These are phyloP conservation scores for Heritiera littoralis DNA, from an alignment of 345 rosid species.

Conservation along the genomic window DNA sequence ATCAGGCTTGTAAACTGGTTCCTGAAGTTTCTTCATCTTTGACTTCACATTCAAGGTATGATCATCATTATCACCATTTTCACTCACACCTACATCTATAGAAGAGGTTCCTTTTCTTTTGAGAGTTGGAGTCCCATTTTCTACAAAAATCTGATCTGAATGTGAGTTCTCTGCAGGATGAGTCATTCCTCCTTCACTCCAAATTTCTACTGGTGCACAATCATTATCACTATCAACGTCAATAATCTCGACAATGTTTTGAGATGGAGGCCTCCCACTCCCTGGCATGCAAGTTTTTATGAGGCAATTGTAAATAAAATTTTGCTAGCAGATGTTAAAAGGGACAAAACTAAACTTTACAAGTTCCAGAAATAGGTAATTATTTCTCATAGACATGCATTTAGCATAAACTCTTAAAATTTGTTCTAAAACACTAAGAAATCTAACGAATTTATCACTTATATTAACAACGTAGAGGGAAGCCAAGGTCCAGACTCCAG, in stretches of 20 bases:
- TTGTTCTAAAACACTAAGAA: slow-evolving; percentile 1
- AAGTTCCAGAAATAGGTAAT: too few species aligned
- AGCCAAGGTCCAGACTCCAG: not conserved
- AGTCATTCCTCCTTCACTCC: not conserved
- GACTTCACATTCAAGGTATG: not conserved
- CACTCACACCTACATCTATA: not conserved
- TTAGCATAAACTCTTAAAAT: slow-evolving; percentile 6
- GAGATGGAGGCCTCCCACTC: slow-evolving; percentile 6
- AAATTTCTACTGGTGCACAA: slow-evolving; percentile 10
- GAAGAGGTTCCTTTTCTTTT: slow-evolving; percentile 38
- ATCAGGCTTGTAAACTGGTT: slow-evolving; percentile 17
- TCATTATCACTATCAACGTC: slow-evolving; percentile 47
- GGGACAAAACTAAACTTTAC: not conserved
- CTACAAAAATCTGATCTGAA: slow-evolving; percentile 6
- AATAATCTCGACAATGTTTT: slow-evolving; percentile 27
- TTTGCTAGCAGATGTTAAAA: not conserved
- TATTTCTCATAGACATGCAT: not conserved
- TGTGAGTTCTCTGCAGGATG: not conserved
- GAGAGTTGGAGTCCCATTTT: slow-evolving; percentile 9
- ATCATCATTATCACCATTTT: not conserved
- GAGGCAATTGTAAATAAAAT: not conserved
- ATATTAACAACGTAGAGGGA: not conserved
- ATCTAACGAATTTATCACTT: not conserved
- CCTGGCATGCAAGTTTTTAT: slow-evolving; percentile 19
- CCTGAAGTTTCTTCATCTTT: slow-evolving; percentile 23